These are phyloP conservation scores for Perilla frutescens DNA, from an alignment of 257 asterid genomes.

Conservation along the genomic window DNA sequence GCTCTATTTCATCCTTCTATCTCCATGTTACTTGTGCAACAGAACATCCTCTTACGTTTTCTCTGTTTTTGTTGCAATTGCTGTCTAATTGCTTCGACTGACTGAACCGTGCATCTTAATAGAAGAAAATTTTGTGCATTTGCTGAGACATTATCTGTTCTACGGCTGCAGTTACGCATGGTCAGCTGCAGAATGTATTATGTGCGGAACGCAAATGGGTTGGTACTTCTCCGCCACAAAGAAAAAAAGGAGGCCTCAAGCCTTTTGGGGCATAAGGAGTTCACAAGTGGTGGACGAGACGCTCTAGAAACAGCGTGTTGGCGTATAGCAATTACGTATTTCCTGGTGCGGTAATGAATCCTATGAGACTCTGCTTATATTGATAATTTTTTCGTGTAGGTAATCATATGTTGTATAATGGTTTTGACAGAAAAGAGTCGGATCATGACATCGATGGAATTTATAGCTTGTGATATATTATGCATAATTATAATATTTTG, in stretches of 20 bases:
- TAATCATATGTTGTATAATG: conserved; percentile 5
- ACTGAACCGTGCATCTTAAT: background rate
- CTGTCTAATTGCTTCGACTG: conserved; percentile 10
- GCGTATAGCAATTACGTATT: background rate
- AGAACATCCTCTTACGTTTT: background rate
- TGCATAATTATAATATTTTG: background rate
- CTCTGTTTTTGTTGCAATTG: background rate
- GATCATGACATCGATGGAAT: background rate
- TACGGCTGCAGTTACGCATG: conserved; percentile 76
- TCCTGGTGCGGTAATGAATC: conserved; percentile 20
- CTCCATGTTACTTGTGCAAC: background rate
- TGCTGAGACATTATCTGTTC: conserved; percentile 7
- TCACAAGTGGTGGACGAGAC: conserved; percentile 77
- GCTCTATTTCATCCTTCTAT: background rate
- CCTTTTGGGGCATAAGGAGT: conserved; percentile 94
- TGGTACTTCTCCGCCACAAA: conserved; percentile 84
- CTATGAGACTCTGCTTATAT: conserved; percentile 1
- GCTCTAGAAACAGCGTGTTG: conserved; percentile 38
- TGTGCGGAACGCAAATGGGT: conserved; percentile 84
- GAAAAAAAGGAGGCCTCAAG: conserved; percentile 68
- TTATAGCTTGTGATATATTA: conserved; percentile 6
- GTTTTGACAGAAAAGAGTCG: conserved; percentile 8
- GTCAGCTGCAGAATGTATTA: conserved; percentile 81
- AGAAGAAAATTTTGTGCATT: conserved; percentile 25
- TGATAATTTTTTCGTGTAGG: background rate